Percentiles rank a stretch among this genome's conserved stretches.
These are phyloP conservation scores for Backusella morwellensis DNA, from an alignment of 192 early-diverging fungal species.

Conservation along the genomic window DNA sequence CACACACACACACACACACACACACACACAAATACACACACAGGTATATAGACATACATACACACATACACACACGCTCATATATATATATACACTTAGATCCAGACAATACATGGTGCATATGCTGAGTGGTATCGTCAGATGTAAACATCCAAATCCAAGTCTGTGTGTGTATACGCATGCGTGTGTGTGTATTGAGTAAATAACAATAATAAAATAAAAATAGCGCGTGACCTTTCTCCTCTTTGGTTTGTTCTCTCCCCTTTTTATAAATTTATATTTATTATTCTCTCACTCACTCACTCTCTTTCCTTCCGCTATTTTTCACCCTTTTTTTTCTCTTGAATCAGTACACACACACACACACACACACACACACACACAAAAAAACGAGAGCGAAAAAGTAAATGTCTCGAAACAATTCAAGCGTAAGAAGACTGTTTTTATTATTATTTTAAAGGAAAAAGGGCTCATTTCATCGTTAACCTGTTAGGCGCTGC, in stretches of 20 bases:
- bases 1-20: background rate
- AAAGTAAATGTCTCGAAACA: conserved; percentile 11
- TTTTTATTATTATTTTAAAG: too few relatives aligned
- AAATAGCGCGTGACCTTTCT: conserved; percentile 1
- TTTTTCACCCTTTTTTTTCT: background rate
- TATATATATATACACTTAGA: background rate
- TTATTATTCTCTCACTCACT: background rate
- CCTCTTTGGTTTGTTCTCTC: conserved; percentile 6
- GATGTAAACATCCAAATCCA: background rate
- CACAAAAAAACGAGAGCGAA: background rate
- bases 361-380: background rate
- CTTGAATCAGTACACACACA: background rate
- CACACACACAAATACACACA: too few relatives aligned
- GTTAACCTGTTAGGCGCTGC: background rate
- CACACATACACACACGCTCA: background rate
- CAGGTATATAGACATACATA: background rate
- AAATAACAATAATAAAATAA: background rate
- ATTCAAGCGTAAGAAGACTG: background rate
- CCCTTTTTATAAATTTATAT: conserved; percentile 3
- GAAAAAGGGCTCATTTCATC: too few relatives aligned
- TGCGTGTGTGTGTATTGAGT: background rate
- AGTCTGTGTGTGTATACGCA: background rate
- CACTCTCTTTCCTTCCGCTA: background rate
- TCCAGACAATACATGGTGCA: background rate
- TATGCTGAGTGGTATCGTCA: background rate